Conservation (phyloP, 352 stramenopile species). For the Globisporangium cederbergense region DNA sequence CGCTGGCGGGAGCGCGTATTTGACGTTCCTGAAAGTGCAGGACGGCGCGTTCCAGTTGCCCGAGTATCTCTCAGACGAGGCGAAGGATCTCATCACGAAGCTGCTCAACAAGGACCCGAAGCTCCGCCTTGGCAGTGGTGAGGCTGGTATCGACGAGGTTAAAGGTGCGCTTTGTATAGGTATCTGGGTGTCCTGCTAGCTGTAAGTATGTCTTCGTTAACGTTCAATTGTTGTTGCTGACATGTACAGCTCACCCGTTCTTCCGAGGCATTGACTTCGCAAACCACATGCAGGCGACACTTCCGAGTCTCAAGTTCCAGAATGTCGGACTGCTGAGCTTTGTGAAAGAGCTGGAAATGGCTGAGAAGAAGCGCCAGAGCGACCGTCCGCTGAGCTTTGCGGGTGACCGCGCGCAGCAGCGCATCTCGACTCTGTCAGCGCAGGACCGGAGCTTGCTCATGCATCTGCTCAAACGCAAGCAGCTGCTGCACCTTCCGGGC, state of each 20-base stretch:
- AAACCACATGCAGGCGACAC: conserved; percentile 41
- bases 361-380: conserved; percentile 28
- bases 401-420: conserved; percentile 32
- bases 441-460: conserved; percentile 50
- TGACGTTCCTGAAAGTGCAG: conserved; percentile 78
- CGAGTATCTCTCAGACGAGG: conserved; percentile 54
- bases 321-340: conserved; percentile 44
- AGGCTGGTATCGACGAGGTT: conserved; percentile 37
- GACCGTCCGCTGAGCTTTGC: conserved; percentile 28
- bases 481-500: conserved; percentile 60
- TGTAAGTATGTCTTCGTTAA: neutral
- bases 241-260: conserved; percentile 59
- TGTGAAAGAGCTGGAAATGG: conserved; percentile 32
- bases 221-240: neutral
- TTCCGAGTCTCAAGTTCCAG: conserved; percentile 38
- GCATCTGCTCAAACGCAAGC: conserved; percentile 76
- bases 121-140: conserved; percentile 26
- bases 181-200: neutral
- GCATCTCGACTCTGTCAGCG: conserved; percentile 32
- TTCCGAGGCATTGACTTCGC: conserved; percentile 67
- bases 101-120: conserved; percentile 48
- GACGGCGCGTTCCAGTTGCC: conserved; percentile 54
- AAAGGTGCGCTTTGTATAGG: conserved; percentile 42
- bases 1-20: conserved; percentile 69
- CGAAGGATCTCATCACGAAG: conserved; percentile 59